A percentile compares a stretch with the other conserved stretches of the same genome.
These are phyloP conservation scores for Gyromitra esculenta DNA, from an alignment of 2,329 filamentous ascomycete species.

Conservation along the genomic window DNA sequence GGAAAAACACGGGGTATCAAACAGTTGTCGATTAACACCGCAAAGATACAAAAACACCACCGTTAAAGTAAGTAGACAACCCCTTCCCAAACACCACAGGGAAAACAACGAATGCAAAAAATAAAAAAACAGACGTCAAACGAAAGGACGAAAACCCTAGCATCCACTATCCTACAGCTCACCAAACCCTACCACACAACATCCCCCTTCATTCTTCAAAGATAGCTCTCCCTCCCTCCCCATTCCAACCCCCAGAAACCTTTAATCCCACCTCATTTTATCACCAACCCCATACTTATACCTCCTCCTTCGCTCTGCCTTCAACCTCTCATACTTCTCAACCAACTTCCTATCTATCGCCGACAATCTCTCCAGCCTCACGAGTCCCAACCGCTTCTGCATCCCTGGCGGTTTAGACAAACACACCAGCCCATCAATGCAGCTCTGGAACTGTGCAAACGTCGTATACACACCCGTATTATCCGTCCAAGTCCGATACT, in stretches of 20 bases:
- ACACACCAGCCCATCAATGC: conserved; percentile 7
- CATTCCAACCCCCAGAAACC: no score
- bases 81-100: background rate
- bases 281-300: conserved; percentile 3
- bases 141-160: background rate
- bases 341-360: background rate
- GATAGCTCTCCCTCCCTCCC: background rate
- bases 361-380: conserved; percentile 10
- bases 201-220: background rate
- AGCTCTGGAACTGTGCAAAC: conserved; percentile 1
- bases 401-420: conserved; percentile 5
- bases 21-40: background rate
- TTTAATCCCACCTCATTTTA: background rate
- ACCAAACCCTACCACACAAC: background rate
- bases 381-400: background rate
- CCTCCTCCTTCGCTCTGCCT: background rate
- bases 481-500: conserved; percentile 36
- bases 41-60: background rate
- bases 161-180: background rate
- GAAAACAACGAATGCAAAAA: background rate
- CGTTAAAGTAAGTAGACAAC: background rate
- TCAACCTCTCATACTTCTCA: background rate
- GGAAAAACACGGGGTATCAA: background rate
- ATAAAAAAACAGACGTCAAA: background rate
- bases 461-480: conserved; percentile 2